Base-by-base conservation (phyloP, 305 asterid species). In the Andrographis paniculata region DNA sequence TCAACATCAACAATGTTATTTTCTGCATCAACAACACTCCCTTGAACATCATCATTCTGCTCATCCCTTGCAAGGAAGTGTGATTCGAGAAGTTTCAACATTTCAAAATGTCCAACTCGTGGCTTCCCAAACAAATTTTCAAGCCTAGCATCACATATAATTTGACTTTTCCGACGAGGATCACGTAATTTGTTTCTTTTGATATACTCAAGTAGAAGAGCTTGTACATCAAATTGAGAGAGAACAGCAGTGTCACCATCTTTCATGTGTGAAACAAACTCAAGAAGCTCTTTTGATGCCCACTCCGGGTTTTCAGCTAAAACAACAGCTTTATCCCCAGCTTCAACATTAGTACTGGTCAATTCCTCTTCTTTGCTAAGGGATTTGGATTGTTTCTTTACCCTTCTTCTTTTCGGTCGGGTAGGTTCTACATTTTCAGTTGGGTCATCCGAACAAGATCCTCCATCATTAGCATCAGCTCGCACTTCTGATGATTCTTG, bases 61-160 rank as follows among this genome's bases (percentile, higher is more conserved):
- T 82, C 97, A 56, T 80, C 97, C 70, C 75, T 82, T 31, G 68
- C 6, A 18, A 84, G 60, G 73, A 87, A 87, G 67, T 92, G 99
- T 51, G 95, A 92, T 64, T 92, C 99, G 46, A 92, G 84, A 66
- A 92, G 95, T 72, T 87, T 92, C 55, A 92, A 78, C 99, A 92
- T 92, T 76, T 92, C 97, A 67, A 92, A 87, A 79, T 92, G 99
- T 62, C 88, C 97, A 64, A 87, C 97, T 9, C 95, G 85, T 48
- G 95, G 79, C 69, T 92, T 92, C 54, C 95, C 94, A 64, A 92
- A 92, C 60, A 92, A 67, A 60, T 69, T 82, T 74, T 73, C 70
- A 54, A 92, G 91, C 56, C 97, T 84, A 35, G 77, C 63, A 69
- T 92, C 99, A 64, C 99, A 92, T 47, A 74, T 66, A 53, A 87